A percentile compares a stretch with the other conserved stretches of the same genome.
phyloP scores from a whole-genome alignment of 2,329 filamentous ascomycete species.

The Trichoderma aggressivum region DNA sequence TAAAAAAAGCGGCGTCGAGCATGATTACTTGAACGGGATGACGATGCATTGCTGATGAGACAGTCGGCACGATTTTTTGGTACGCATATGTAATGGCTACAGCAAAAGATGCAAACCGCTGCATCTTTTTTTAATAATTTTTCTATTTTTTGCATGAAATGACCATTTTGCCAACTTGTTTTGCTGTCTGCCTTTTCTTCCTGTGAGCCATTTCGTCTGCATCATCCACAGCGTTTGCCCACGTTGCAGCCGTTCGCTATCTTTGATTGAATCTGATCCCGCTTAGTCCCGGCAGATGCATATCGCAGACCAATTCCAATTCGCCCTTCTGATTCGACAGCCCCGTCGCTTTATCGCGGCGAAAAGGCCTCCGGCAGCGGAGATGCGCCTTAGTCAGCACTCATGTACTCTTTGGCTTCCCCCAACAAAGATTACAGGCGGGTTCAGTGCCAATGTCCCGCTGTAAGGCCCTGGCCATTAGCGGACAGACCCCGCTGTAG shows the following conservation, averaged over 20 bases:
- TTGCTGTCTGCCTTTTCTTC: neutral
- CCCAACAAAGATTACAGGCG: conserved; percentile 21
- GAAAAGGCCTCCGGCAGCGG: neutral
- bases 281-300: neutral
- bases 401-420: neutral
- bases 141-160: neutral
- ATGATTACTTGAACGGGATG: conserved; percentile 1
- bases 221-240: neutral
- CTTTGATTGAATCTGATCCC: neutral
- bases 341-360: neutral
- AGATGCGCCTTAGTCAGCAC: conserved; percentile 14
- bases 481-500: conserved; percentile 15
- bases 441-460: neutral
- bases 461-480: conserved; percentile 17
- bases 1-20: neutral
- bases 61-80: conserved; percentile 1
- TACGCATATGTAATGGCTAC: conserved; percentile 15
- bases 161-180: neutral
- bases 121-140: neutral
- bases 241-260: neutral
- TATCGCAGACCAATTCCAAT: neutral
- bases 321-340: neutral
- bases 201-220: neutral
- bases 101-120: neutral
- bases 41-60: neutral